phyloP scores from a whole-genome alignment of 2,329 filamentous ascomycete genomes.

The Talaromyces albobiverticillius region DNA sequence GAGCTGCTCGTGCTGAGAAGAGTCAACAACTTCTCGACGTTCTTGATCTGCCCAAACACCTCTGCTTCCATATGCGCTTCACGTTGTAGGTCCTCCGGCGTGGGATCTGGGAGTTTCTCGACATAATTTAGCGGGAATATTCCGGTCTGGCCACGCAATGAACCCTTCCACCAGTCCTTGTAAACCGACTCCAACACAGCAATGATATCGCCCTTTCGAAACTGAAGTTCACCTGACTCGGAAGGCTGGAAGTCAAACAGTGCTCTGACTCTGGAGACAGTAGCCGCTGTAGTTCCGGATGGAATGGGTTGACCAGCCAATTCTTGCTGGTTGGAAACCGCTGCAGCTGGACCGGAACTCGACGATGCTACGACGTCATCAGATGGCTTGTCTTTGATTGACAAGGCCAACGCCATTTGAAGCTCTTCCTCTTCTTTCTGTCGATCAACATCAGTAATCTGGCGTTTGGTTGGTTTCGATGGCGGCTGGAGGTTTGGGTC shows the following conservation, averaged over 20 bases:
- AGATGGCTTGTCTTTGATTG: slow-evolving; percentile 72
- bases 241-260: slow-evolving; percentile 94
- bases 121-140: slow-evolving; percentile 99
- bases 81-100: slow-evolving; percentile 85
- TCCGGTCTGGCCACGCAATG: slow-evolving; percentile 87
- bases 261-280: slow-evolving; percentile 88
- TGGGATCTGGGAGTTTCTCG: slow-evolving; percentile 93
- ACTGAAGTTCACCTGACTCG: slow-evolving; percentile 90
- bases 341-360: slow-evolving; percentile 22
- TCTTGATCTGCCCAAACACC: slow-evolving; percentile 73
- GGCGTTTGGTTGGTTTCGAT: slow-evolving; percentile 87
- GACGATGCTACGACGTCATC: slow-evolving; percentile 36
- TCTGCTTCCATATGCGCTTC: slow-evolving; percentile 94
- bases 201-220: slow-evolving; percentile 95
- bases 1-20: slow-evolving; percentile 83
- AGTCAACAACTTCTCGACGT: slow-evolving; percentile 79
- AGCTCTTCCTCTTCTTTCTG: slow-evolving; percentile 96
- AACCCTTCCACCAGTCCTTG: slow-evolving; percentile 99
- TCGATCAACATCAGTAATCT: slow-evolving; percentile 84
- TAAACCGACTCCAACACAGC: slow-evolving; percentile 96
- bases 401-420: slow-evolving; percentile 91
- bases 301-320: slow-evolving; percentile 49
- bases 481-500: slow-evolving; percentile 89
- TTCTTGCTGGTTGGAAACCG: slow-evolving; percentile 32
- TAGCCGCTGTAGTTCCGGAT: slow-evolving; percentile 89